These are phyloP conservation scores for Metschnikowia sp. DNA, from an alignment of 805 yeast genomes.

Conservation along the genomic window DNA sequence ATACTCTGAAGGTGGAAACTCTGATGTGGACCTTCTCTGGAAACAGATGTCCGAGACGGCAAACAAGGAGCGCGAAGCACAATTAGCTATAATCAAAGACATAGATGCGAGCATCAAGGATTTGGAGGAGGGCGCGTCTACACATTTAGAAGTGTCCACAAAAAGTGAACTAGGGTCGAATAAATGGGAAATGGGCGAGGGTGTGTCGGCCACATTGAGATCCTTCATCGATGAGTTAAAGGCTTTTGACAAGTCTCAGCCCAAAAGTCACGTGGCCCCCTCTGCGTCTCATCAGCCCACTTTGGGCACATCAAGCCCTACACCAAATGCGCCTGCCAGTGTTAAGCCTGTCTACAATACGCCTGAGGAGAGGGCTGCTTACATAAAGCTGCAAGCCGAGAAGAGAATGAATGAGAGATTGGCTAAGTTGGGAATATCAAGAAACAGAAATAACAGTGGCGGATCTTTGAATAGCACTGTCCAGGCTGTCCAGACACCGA, in stretches of 20 bases:
- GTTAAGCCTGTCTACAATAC: constrained; percentile 33
- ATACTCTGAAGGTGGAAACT: constrained; percentile 43
- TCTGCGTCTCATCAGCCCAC: constrained; percentile 1
- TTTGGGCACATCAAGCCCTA: constrained; percentile 4
- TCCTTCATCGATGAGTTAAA: constrained; percentile 57
- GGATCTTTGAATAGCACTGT: constrained; percentile 3
- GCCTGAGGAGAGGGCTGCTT: constrained; percentile 71
- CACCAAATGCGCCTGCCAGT: constrained; percentile 8
- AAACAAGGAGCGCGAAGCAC: constrained; percentile 51
- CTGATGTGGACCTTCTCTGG: constrained; percentile 52
- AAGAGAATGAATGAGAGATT: constrained; percentile 78
- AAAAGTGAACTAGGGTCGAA: constrained; percentile 50
- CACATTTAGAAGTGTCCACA: constrained; percentile 38
- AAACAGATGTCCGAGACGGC: constrained; percentile 50
- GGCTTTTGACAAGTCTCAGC: constrained; percentile 6
- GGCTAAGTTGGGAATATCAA: constrained; percentile 71
- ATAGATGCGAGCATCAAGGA: constrained; percentile 69
- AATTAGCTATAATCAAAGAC: constrained; percentile 61
- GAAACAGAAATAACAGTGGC: constrained; percentile 24
- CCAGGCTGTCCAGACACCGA: constrained; percentile 11
- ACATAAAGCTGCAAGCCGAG: constrained; percentile 73
- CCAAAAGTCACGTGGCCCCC: background rate
- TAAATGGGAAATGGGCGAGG: constrained; percentile 81
- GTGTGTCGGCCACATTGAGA: constrained; percentile 62
- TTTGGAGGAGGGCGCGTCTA: constrained; percentile 49